Evolutionary conservation across 257 asterid genomes (phyloP), one percentile per base, ranked within the genome.

Genomic region (Solanum tarijense): DNA sequence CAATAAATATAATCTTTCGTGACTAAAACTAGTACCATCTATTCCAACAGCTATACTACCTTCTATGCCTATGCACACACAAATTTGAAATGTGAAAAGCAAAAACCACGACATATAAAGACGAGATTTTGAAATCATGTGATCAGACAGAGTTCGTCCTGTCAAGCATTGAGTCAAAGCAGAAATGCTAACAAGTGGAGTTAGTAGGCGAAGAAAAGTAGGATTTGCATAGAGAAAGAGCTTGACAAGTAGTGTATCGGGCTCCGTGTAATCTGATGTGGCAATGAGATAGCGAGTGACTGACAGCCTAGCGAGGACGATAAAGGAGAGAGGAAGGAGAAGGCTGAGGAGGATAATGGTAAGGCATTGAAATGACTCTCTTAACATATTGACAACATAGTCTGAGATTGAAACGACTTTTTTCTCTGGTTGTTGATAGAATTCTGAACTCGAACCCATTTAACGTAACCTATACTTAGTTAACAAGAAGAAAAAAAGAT

Each of bases 311-410:
- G 97, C 93, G 74, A 94, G 94, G 91, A 95, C 92, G 90, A 95
- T 96, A 84, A 94, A 94, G 0, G 98, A 93, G 83, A 95, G 94
- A 46, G 98, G 98, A 83, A 94, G 96, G 89, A 94, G 96, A 87
- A 96, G 98, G 87, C 94, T 90, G 84, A 95, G 98, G 74, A 94
- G 93, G 83, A 92, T 86, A 75, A 87, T 87, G 23, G 98, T 89
- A 36, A 95, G 84, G 31, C 91, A 90, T 60, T 88, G 95, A 71
- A 92, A 95, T 10, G 90, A 46, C 52, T 91, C 90, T 87, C 81
- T 82, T 10, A 48, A 82, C 85, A 27, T 29, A 29, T 82, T 48
- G 6, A 25, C 39, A 81, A 11, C 43, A 18, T 46, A 81, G 11
- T 46, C 5, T 1, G 36, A 79, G 36, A 79, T 8, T 43, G 66